Evolutionary conservation across 2,329 filamentous ascomycete species (phyloP).

Genomic region (Aspergillus hortae): DNA sequence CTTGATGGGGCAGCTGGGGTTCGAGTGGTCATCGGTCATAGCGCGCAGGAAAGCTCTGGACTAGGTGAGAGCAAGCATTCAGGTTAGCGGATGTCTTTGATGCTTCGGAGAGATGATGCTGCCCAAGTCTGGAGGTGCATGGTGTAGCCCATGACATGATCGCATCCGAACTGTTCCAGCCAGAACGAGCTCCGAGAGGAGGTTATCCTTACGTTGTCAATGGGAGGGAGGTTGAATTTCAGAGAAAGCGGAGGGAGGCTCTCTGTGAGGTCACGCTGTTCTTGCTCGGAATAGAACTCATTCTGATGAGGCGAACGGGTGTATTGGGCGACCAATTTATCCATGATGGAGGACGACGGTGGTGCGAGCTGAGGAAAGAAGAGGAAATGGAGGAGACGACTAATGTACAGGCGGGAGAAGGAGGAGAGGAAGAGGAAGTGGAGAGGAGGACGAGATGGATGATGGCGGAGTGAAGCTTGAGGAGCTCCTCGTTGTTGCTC

Average conservation of each 20-base stretch:
- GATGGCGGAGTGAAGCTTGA: constrained; percentile 13
- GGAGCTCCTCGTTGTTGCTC: constrained; percentile 14
- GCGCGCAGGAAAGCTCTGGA: constrained; percentile 92
- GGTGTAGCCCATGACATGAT: background rate
- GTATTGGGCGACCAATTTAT: constrained; percentile 90
- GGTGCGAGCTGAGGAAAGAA: background rate
- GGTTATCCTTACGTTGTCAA: constrained; percentile 68
- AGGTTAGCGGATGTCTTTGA: constrained; percentile 11
- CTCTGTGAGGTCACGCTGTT: constrained; percentile 70
- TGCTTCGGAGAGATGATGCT: background rate
- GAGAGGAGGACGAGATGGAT: background rate
- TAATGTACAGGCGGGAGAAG: background rate
- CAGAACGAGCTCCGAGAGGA: too few relatives aligned
- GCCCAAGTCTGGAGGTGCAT: background rate
- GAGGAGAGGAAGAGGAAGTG: constrained; percentile 5
- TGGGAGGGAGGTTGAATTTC: constrained; percentile 91
- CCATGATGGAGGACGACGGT: constrained; percentile 57
- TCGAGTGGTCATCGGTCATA: constrained; percentile 94
- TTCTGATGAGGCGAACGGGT: constrained; percentile 71
- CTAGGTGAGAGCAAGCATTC: constrained; percentile 43
- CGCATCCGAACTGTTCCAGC: too few relatives aligned
- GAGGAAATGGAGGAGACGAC: background rate
- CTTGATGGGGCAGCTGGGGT: constrained; percentile 97
- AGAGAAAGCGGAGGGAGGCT: constrained; percentile 73
- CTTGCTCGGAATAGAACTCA: constrained; percentile 68